Percentiles rank a stretch among this genome's conserved stretches.
phyloP scores from a whole-genome alignment of 2,329 filamentous ascomycete genomes.

The Nigrospora sphaerica region DNA sequence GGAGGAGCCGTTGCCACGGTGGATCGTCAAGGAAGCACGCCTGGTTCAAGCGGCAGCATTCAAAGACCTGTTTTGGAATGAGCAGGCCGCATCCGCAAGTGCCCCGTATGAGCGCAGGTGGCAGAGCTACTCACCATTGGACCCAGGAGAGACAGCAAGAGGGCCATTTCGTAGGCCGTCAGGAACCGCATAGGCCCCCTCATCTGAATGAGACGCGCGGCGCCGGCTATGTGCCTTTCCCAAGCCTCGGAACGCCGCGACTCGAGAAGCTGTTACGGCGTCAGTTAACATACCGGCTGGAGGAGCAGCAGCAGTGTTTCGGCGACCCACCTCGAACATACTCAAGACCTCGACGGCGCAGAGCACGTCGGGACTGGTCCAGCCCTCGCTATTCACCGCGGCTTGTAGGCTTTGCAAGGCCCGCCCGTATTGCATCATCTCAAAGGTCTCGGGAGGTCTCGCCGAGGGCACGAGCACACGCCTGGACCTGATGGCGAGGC shows the following conservation, averaged over 20 bases:
- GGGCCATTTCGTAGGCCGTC: constrained; percentile 7
- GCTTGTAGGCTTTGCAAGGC: constrained; percentile 4
- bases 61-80: constrained; percentile 1
- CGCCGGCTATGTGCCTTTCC: constrained; percentile 7
- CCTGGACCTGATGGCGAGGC: constrained; percentile 7
- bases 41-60: constrained; percentile 1
- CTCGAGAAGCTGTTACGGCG: constrained; percentile 2
- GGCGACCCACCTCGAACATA: constrained; percentile 7
- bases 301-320: not conserved
- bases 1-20: constrained; percentile 6
- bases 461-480: constrained; percentile 4
- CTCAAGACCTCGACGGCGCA: constrained; percentile 8
- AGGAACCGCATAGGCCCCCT: constrained; percentile 7
- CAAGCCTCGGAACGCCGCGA: constrained; percentile 4
- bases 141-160: constrained; percentile 2
- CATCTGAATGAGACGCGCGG: constrained; percentile 6
- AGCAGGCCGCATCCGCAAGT: too few species aligned
- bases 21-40: constrained; percentile 10
- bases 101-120: too few species aligned
- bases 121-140: constrained; percentile 1
- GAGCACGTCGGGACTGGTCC: constrained; percentile 5
- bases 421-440: constrained; percentile 1
- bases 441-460: not conserved
- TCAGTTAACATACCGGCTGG: not conserved
- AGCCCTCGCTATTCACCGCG: constrained; percentile 2